Evolutionary conservation across 805 yeast species (phyloP).

Genomic region (Sugiyamaella floridensis): DNA sequence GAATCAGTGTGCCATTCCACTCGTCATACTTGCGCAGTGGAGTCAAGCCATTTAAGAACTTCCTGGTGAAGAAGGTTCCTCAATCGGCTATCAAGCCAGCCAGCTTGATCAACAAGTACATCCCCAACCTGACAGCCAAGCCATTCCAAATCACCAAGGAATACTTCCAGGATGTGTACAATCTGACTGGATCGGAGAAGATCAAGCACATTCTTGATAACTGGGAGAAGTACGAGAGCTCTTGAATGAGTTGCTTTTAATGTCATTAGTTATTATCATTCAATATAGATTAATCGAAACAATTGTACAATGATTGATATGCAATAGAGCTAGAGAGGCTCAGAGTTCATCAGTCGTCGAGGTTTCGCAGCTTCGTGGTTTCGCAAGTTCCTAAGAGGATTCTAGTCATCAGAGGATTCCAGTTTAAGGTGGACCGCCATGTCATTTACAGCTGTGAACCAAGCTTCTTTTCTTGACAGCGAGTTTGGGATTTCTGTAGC

Average conservation of each 20-base stretch:
- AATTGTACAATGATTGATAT: no score
- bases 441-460: conserved; percentile 28
- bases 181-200: conserved; percentile 84
- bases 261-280: neutral
- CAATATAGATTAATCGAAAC: neutral
- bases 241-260: conserved; percentile 3
- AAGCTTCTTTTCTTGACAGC: conserved; percentile 17
- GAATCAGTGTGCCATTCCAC: conserved; percentile 99
- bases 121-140: conserved; percentile 97
- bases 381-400: neutral
- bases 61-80: conserved; percentile 91
- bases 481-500: conserved; percentile 12
- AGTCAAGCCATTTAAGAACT: conserved; percentile 97
- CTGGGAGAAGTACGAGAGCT: conserved; percentile 76
- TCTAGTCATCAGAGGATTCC: neutral
- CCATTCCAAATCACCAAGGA: conserved; percentile 95
- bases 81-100: conserved; percentile 93
- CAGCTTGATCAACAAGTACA: conserved; percentile 87
- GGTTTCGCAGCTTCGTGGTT: neutral
- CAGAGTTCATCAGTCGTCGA: neutral
- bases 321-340: neutral
- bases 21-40: conserved; percentile 97
- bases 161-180: conserved; percentile 93
- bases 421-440: conserved; percentile 22
- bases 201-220: conserved; percentile 84